These are phyloP conservation scores for Wickerhamomyces sp. DNA, from an alignment of 1,139 yeast species.

Conservation along the genomic window DNA sequence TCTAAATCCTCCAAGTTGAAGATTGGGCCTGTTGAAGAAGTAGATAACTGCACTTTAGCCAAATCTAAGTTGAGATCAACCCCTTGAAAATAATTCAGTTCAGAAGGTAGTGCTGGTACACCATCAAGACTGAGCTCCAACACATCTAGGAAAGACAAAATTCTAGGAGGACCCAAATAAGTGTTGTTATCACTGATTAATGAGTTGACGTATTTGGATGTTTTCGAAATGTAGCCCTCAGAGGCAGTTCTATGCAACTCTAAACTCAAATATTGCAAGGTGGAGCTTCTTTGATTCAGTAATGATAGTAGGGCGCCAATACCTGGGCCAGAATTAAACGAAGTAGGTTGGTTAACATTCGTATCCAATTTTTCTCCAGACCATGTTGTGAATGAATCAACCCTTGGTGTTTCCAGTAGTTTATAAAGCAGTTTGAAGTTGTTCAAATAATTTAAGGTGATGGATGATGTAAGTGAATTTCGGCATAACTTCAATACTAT, in stretches of 20 bases:
- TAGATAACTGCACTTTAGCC: conserved; percentile 24
- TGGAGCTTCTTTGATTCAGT: conserved; percentile 54
- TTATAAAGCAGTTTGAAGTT: conserved; percentile 46
- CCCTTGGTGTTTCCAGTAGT: conserved; percentile 47
- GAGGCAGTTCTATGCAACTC: conserved; percentile 63
- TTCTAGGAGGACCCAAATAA: conserved; percentile 47
- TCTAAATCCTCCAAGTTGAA: conserved; percentile 29
- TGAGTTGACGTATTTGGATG: conserved; percentile 47
- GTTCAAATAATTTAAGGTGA: conserved; percentile 53
- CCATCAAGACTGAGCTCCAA: conserved; percentile 45
- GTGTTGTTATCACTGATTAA: conserved; percentile 39
- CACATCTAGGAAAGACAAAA: conserved; percentile 66
- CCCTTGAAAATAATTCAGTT: conserved; percentile 29
- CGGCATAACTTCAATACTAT: conserved; percentile 57
- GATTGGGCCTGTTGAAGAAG: conserved; percentile 24
- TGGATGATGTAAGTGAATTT: conserved; percentile 46
- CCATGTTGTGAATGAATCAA: conserved; percentile 49
- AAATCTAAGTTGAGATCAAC: conserved; percentile 34
- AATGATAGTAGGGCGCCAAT: conserved; percentile 58
- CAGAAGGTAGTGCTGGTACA: conserved; percentile 25
- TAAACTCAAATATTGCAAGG: conserved; percentile 65
- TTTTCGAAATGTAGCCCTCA: conserved; percentile 49
- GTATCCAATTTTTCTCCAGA: conserved; percentile 41
- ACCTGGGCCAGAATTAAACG: conserved; percentile 33
- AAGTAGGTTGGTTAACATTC: conserved; percentile 35